Evolutionary conservation across 441 rosid genomes (phyloP).

Genomic region (Arabidopsis lyrata): DNA sequence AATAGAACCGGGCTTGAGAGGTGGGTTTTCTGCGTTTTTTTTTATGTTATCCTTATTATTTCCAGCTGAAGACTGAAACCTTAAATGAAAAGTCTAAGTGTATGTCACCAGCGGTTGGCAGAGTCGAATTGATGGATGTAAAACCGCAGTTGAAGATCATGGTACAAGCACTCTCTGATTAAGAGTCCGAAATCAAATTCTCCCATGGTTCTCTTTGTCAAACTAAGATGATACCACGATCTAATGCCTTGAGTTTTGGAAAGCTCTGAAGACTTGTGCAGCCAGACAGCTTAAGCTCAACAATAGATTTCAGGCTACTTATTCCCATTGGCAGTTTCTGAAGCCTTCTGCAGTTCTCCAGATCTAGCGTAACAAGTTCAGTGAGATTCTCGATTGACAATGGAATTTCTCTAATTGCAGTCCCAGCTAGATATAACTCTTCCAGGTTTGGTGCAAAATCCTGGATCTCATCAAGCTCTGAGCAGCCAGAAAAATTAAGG

Average conservation of each 20-base stretch:
- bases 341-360: conserved; percentile 28
- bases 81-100: background rate
- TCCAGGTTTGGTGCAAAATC: conserved; percentile 34
- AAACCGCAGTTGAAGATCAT: no score
- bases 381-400: background rate
- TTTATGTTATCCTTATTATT: no score
- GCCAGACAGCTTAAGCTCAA: conserved; percentile 22
- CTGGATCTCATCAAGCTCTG: conserved; percentile 10
- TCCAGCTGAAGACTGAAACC: no score
- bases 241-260: no score
- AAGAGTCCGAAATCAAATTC: no score
- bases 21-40: no score
- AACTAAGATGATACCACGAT: no score
- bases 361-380: conserved; percentile 13
- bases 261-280: conserved; percentile 5
- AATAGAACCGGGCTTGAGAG: no score
- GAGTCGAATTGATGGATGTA: no score
- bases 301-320: background rate
- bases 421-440: conserved; percentile 31
- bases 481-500: conserved; percentile 39
- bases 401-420: conserved; percentile 31
- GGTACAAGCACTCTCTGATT: no score
- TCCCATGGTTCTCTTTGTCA: no score
- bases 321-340: background rate
- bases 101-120: background rate